Evolutionary conservation across 2,329 filamentous ascomycete genomes (phyloP).

Genomic region (Cadophora sp.): DNA sequence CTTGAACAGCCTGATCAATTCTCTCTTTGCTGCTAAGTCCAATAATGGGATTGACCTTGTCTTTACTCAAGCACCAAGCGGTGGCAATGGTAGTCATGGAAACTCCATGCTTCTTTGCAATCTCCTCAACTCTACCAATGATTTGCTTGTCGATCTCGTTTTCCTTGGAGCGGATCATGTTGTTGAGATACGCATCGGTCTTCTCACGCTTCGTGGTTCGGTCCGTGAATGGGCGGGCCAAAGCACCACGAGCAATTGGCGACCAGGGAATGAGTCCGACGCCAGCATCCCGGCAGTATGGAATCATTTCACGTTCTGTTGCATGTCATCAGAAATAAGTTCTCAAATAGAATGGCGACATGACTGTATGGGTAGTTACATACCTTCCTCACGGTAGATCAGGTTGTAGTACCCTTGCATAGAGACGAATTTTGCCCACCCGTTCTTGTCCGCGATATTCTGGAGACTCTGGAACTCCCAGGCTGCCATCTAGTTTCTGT

Average conservation of each 20-base stretch:
- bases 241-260: constrained; percentile 47
- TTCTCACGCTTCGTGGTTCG: constrained; percentile 37
- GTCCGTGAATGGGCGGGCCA: constrained; percentile 42
- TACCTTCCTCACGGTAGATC: constrained; percentile 65
- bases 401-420: constrained; percentile 68
- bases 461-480: constrained; percentile 62
- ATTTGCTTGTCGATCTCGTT: constrained; percentile 42
- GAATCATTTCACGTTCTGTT: constrained; percentile 50
- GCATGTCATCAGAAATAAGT: background rate
- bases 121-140: constrained; percentile 57
- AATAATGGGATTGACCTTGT: constrained; percentile 59
- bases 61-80: constrained; percentile 60
- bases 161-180: constrained; percentile 34
- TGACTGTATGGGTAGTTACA: background rate
- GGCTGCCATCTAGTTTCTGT: constrained; percentile 59
- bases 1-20: constrained; percentile 61
- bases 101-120: constrained; percentile 61
- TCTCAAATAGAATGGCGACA: background rate
- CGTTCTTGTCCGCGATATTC: constrained; percentile 60
- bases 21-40: constrained; percentile 59
- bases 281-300: constrained; percentile 45
- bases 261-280: constrained; percentile 50
- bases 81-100: constrained; percentile 66
- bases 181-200: constrained; percentile 32
- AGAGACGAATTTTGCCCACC: constrained; percentile 65